Base-by-base conservation (phyloP, 2,329 filamentous ascomycete genomes). In the Setomelanomma holmii region DNA sequence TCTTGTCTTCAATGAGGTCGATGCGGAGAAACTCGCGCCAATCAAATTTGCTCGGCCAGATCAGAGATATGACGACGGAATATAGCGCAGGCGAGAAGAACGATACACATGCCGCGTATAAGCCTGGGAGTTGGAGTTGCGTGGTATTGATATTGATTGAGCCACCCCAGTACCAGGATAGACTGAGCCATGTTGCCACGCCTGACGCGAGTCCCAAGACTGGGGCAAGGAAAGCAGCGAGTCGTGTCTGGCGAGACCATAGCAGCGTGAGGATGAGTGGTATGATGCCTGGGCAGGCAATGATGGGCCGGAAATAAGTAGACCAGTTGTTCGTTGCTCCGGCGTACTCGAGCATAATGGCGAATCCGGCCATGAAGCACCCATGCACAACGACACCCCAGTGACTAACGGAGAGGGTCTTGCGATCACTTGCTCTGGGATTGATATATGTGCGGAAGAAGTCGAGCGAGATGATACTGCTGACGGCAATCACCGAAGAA, bases 371-470 rank as follows among this genome's bases (percentile, higher is more conserved):
- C 78, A 96, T 93, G 65, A 89, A 80, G 22, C 91, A 62, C 0
- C 89, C 87, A 66, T 91, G 96, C 8, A 86, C 78, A 33, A 93
- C 75, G 52, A 88, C 91, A 60, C 86, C 84, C 27, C 82, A 76
- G 73, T 96, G 89, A 24, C 85, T 90, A 75, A 91, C 88, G 73
- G 86, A 89, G 35, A 96, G 91, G 2, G 96, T 83, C 17, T 83
- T 83, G 67, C 84, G 86, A 19, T 91, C 91, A 45, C 82, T 86
- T 4, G 92, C 91, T 0, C 78, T 71, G 0, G 90, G 90, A 56
- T 93, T 88, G 77, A 96, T 84, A 72, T 96, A 96, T 0, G 89
- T 91, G 51, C 91, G 87, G 76, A 93, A 96, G 59, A 93, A 82
- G 67, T 96, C 91, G 71, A 93, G 95, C 0, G 91, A 93, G 74